phyloP scores from a whole-genome alignment of 805 yeast species.

The Vanderwaltozyma yarrowii region DNA sequence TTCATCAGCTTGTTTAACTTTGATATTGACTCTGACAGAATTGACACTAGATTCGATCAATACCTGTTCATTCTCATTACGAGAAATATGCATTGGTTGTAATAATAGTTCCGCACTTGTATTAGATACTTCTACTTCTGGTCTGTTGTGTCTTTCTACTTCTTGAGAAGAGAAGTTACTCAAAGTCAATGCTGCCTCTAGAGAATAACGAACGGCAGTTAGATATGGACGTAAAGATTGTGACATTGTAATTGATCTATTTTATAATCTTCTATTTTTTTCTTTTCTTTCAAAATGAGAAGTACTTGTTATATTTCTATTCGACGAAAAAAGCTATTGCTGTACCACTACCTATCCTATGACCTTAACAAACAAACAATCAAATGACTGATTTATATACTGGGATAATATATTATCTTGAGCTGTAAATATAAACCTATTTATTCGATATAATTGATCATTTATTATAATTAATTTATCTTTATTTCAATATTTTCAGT shows the following conservation, averaged over 20 bases:
- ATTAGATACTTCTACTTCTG: conserved; percentile 79
- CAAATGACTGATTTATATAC: too few relatives aligned
- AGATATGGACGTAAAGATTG: conserved; percentile 95
- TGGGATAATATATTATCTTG: too few relatives aligned
- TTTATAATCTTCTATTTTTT: too few relatives aligned
- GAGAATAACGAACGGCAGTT: conserved; percentile 84
- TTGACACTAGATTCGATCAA: conserved; percentile 90
- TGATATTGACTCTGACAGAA: conserved; percentile 81
- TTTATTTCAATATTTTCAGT: too few relatives aligned
- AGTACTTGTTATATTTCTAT: too few relatives aligned
- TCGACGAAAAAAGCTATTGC: too few relatives aligned
- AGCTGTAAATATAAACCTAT: too few relatives aligned
- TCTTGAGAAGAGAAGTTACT: conserved; percentile 92
- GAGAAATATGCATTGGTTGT: conserved; percentile 80
- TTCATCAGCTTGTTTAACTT: conserved; percentile 95
- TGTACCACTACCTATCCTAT: too few relatives aligned
- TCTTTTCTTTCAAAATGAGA: too few relatives aligned
- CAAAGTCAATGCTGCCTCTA: conserved; percentile 86
- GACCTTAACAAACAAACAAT: too few relatives aligned
- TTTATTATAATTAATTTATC: too few relatives aligned
- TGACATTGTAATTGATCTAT: conserved; percentile 51
- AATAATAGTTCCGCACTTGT: conserved; percentile 76
- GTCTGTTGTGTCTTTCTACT: conserved; percentile 94
- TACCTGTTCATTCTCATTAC: conserved; percentile 89
- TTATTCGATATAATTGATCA: too few relatives aligned